Evolutionary conservation across 306 rosid species (phyloP).

Genomic region (Prunus mira): DNA sequence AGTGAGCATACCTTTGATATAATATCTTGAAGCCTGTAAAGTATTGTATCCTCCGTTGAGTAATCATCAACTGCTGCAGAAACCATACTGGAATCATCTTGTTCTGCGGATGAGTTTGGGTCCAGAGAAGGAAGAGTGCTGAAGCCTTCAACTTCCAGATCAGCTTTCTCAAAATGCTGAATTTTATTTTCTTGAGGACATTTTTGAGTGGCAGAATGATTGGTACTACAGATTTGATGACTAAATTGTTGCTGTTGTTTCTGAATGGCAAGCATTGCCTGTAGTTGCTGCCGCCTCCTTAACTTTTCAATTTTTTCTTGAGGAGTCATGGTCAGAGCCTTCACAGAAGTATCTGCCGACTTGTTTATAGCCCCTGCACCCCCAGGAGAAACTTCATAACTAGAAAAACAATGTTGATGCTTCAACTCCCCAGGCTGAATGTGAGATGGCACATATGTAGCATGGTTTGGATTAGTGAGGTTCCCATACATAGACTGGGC

Average conservation of each 20-base stretch:
- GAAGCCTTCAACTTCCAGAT: constrained; percentile 50
- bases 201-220: constrained; percentile 39
- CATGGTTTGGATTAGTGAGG: constrained; percentile 51
- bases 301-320: constrained; percentile 92
- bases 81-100: constrained; percentile 66
- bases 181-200: constrained; percentile 45
- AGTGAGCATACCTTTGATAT: constrained; percentile 62
- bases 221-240: constrained; percentile 48
- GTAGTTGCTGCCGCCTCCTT: constrained; percentile 92
- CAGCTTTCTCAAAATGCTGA: constrained; percentile 46
- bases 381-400: constrained; percentile 45
- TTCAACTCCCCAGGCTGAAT: constrained; percentile 42
- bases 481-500: constrained; percentile 45
- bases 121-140: constrained; percentile 44
- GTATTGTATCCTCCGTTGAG: constrained; percentile 59
- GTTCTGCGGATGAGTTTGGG: constrained; percentile 52
- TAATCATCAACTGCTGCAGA: constrained; percentile 46
- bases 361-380: constrained; percentile 35
- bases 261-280: constrained; percentile 94
- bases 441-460: constrained; percentile 56
- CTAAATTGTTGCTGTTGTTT: constrained; percentile 69
- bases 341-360: constrained; percentile 36
- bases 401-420: constrained; percentile 42
- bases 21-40: constrained; percentile 68
- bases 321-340: constrained; percentile 77